phyloP scores from a whole-genome alignment of 225 moss, liverwort and hornwort genomes.

The Sphagnum contortum region DNA sequence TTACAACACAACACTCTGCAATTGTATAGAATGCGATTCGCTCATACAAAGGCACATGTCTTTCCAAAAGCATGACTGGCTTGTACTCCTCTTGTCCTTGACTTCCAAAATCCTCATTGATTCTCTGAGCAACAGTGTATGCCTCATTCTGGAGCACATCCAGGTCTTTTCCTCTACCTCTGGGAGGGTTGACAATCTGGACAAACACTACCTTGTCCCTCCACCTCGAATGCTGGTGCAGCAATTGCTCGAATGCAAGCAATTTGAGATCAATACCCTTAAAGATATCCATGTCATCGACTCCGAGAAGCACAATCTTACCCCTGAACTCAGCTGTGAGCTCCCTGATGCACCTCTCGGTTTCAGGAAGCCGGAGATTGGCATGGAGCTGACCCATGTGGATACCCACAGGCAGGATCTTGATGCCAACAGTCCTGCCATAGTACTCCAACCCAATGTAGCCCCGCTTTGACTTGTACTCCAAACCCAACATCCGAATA shows the following conservation, averaged over 20 bases:
- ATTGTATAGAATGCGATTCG: constrained; percentile 88
- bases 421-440: constrained; percentile 91
- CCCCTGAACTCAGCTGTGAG: constrained; percentile 62
- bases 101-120: constrained; percentile 72
- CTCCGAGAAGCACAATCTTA: constrained; percentile 83
- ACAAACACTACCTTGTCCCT: constrained; percentile 80
- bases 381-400: constrained; percentile 77
- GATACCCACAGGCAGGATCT: constrained; percentile 93
- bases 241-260: constrained; percentile 87
- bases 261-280: constrained; percentile 96
- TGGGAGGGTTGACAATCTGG: constrained; percentile 90
- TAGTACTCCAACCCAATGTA: constrained; percentile 98
- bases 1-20: constrained; percentile 95
- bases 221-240: constrained; percentile 69
- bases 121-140: constrained; percentile 49
- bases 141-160: constrained; percentile 71
- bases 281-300: constrained; percentile 98
- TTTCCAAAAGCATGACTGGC: constrained; percentile 73
- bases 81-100: constrained; percentile 23
- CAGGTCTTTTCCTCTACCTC: constrained; percentile 84
- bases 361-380: constrained; percentile 54
- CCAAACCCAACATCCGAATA: constrained; percentile 89
- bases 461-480: constrained; percentile 91
- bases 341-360: constrained; percentile 61
- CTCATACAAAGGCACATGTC: constrained; percentile 54